phyloP scores from a whole-genome alignment of 1,139 yeast species.

The Insectozyma bohioensis region DNA sequence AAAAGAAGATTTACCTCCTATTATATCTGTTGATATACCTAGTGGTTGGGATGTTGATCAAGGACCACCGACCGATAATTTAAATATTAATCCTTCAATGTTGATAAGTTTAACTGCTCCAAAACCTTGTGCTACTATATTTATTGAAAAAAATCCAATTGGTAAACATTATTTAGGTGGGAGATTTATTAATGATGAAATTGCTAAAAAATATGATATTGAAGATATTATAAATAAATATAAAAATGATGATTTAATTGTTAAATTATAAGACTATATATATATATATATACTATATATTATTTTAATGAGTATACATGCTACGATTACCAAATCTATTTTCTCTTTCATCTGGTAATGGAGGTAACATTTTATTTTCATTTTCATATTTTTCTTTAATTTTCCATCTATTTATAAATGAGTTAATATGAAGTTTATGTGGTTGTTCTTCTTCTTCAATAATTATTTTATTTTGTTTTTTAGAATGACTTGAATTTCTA shows the following conservation, averaged over 20 bases:
- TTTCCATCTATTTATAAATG: conserved; percentile 1
- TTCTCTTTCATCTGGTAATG: conserved; percentile 3
- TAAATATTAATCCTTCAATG: conserved; percentile 57
- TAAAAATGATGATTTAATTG: conserved; percentile 38
- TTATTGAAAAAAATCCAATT: conserved; percentile 24
- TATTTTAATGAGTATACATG: too few species aligned
- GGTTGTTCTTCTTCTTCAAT: too few species aligned
- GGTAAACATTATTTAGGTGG: conserved; percentile 83
- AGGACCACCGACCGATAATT: conserved; percentile 54
- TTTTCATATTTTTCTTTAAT: not conserved
- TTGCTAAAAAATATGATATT: conserved; percentile 75
- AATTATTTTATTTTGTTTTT: too few species aligned
- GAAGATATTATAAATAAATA: conserved; percentile 38
- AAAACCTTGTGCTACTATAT: conserved; percentile 71
- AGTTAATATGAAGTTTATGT: too few species aligned
- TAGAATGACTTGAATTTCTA: too few species aligned
- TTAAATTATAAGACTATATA: conserved; percentile 23
- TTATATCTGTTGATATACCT: conserved; percentile 87
- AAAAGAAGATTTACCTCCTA: conserved; percentile 45
- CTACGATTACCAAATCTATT: conserved; percentile 4
- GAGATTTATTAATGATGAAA: conserved; percentile 62
- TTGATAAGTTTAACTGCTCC: conserved; percentile 91
- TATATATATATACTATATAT: too few species aligned
- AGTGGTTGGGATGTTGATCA: conserved; percentile 96
- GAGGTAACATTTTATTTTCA: not conserved